phyloP scores from a whole-genome alignment of 2,329 filamentous ascomycete genomes.

The Trichoderma citrinoviride region DNA sequence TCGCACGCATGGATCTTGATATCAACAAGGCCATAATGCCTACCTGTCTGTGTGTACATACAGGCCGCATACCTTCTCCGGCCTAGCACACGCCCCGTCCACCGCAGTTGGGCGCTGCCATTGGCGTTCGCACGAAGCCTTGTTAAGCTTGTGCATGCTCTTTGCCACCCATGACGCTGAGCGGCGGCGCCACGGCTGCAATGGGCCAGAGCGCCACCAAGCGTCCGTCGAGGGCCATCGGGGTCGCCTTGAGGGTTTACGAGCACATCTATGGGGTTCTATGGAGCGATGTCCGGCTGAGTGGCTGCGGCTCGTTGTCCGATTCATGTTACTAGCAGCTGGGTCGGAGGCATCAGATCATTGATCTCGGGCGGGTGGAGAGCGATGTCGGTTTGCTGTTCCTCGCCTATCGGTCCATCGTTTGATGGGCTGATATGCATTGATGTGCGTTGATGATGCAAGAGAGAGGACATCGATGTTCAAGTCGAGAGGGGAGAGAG shows the following conservation, averaged over 20 bases:
- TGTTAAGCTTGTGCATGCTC: background rate
- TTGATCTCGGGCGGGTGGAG: background rate
- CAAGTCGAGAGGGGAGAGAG: too few species aligned
- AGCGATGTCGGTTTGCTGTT: constrained; percentile 7
- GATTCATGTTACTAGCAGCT: background rate
- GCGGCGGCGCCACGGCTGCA: constrained; percentile 16
- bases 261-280: too few species aligned
- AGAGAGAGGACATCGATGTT: too few species aligned
- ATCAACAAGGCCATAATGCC: background rate
- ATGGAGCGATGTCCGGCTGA: background rate
- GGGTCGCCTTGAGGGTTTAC: constrained; percentile 1
- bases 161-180: constrained; percentile 18
- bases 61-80: background rate
- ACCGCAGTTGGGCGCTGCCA: background rate
- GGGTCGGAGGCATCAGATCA: background rate
- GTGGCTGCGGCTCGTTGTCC: background rate
- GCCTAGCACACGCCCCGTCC: constrained; percentile 10
- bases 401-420: background rate
- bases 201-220: background rate
- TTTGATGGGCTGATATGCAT: too few species aligned
- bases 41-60: background rate
- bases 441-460: too few species aligned
- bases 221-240: constrained; percentile 11
- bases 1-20: background rate
- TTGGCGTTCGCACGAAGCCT: background rate